phyloP scores from a whole-genome alignment of 768 basidiomycete species.

The Mycena rebaudengoi region DNA sequence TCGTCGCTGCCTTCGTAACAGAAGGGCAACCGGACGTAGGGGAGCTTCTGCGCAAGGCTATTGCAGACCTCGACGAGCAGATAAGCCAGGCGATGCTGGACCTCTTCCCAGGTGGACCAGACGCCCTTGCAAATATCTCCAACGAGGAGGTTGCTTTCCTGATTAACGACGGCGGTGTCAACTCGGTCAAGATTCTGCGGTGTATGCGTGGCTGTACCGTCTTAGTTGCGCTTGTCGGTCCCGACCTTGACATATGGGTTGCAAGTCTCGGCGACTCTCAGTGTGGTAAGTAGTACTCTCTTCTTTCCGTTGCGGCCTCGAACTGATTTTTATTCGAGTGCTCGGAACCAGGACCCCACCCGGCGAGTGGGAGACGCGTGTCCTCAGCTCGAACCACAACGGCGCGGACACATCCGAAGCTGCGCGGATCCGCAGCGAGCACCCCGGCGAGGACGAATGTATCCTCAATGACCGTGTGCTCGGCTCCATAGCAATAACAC shows the following conservation, averaged over 20 bases:
- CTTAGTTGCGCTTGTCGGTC: slow-evolving; percentile 56
- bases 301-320: too few relatives aligned
- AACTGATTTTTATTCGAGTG: slow-evolving; percentile 36
- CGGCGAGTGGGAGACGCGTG: slow-evolving; percentile 45
- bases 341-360: slow-evolving; percentile 45
- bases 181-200: slow-evolving; percentile 46
- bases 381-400: slow-evolving; percentile 61
- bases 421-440: slow-evolving; percentile 49
- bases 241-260: slow-evolving; percentile 58
- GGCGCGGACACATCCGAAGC: slow-evolving; percentile 53
- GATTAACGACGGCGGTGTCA: slow-evolving; percentile 50
- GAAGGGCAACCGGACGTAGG: slow-evolving; percentile 37
- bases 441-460: slow-evolving; percentile 56
- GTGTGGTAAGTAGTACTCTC: slow-evolving; percentile 53
- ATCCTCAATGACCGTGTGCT: slow-evolving; percentile 56
- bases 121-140: slow-evolving; percentile 41
- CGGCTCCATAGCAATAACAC: slow-evolving; percentile 64
- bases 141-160: slow-evolving; percentile 48
- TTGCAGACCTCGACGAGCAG: slow-evolving; percentile 48
- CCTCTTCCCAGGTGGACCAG: slow-evolving; percentile 49
- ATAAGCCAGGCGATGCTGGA: slow-evolving; percentile 46
- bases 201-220: slow-evolving; percentile 64
- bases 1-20: slow-evolving; percentile 25
- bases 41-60: slow-evolving; percentile 42
- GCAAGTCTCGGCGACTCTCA: slow-evolving; percentile 66